These are phyloP conservation scores for Exophiala oligosperma DNA, from an alignment of 2,329 filamentous ascomycete species.

Conservation along the genomic window DNA sequence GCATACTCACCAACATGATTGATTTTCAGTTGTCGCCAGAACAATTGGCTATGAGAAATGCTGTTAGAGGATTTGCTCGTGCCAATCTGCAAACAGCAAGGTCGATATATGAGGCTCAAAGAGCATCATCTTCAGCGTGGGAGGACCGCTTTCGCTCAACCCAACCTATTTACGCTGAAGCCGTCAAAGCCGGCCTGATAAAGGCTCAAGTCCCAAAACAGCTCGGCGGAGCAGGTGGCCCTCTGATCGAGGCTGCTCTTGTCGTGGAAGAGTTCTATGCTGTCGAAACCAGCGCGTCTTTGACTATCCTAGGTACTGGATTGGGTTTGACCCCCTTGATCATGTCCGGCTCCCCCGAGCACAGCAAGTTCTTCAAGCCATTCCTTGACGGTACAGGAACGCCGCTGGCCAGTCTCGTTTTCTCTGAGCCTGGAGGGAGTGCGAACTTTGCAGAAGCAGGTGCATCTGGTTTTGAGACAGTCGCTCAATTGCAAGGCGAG, in stretches of 20 bases:
- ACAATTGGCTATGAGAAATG: slow-evolving; percentile 18
- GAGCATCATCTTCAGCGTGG: slow-evolving; percentile 28
- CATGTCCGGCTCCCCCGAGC: slow-evolving; percentile 43
- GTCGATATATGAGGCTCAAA: slow-evolving; percentile 13
- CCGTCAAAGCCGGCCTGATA: slow-evolving; percentile 47
- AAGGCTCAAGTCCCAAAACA: slow-evolving; percentile 48
- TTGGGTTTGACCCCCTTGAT: slow-evolving; percentile 55
- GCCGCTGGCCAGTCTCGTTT: slow-evolving; percentile 53
- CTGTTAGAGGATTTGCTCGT: slow-evolving; percentile 12
- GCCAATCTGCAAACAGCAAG: slow-evolving; percentile 13
- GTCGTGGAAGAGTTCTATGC: slow-evolving; percentile 56
- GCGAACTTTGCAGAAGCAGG: slow-evolving; percentile 56
- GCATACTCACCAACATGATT: slow-evolving; percentile 2
- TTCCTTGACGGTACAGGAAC: slow-evolving; percentile 48
- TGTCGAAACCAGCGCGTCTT: slow-evolving; percentile 49
- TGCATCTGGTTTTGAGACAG: slow-evolving; percentile 50
- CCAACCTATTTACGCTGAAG: slow-evolving; percentile 47
- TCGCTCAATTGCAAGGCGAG: slow-evolving; percentile 49
- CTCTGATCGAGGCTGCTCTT: slow-evolving; percentile 51
- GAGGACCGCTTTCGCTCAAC: slow-evolving; percentile 50
- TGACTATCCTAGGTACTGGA: slow-evolving; percentile 55
- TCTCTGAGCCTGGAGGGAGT: slow-evolving; percentile 53
- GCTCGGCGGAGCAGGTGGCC: slow-evolving; percentile 48
- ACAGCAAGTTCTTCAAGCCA: slow-evolving; percentile 48
- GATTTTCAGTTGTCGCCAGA: slow-evolving; percentile 19